phyloP scores from a whole-genome alignment of 768 basidiomycete genomes.

The button mushroom (Agaricus bisporus) region DNA sequence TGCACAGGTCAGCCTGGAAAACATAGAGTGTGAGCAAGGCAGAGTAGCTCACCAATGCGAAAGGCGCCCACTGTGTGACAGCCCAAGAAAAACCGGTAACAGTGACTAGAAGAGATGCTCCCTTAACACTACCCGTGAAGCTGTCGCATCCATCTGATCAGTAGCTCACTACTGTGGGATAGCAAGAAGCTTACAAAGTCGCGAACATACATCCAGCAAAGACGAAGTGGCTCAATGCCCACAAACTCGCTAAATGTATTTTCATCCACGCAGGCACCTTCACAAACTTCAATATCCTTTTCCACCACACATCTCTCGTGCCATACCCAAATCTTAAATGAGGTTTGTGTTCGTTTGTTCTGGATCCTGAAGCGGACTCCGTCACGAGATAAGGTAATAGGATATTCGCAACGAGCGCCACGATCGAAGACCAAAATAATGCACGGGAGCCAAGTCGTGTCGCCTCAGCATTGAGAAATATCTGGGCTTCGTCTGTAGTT shows the following conservation, averaged over 20 bases:
- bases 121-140: slow-evolving; percentile 60
- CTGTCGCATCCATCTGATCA: slow-evolving; percentile 29
- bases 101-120: slow-evolving; percentile 72
- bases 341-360: neutral
- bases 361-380: slow-evolving; percentile 17
- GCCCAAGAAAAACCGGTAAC: slow-evolving; percentile 91
- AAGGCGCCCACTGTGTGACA: slow-evolving; percentile 89
- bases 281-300: slow-evolving; percentile 15
- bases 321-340: slow-evolving; percentile 1
- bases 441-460: slow-evolving; percentile 83
- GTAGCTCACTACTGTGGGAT: neutral
- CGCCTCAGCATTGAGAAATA: slow-evolving; percentile 52
- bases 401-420: slow-evolving; percentile 64
- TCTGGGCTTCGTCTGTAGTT: slow-evolving; percentile 19
- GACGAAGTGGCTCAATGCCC: slow-evolving; percentile 72
- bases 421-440: slow-evolving; percentile 68
- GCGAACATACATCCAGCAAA: slow-evolving; percentile 75
- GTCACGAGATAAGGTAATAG: slow-evolving; percentile 62
- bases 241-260: slow-evolving; percentile 62
- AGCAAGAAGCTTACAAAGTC: slow-evolving; percentile 60
- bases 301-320: slow-evolving; percentile 11
- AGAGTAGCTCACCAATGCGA: slow-evolving; percentile 60
- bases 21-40: neutral
- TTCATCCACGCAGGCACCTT: slow-evolving; percentile 39
- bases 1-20: neutral